A percentile compares a stretch with the other conserved stretches of the same genome.
Evolutionary conservation across 139 green algal genomes (phyloP).

Genomic region (Chlorella vulgaris): DNA sequence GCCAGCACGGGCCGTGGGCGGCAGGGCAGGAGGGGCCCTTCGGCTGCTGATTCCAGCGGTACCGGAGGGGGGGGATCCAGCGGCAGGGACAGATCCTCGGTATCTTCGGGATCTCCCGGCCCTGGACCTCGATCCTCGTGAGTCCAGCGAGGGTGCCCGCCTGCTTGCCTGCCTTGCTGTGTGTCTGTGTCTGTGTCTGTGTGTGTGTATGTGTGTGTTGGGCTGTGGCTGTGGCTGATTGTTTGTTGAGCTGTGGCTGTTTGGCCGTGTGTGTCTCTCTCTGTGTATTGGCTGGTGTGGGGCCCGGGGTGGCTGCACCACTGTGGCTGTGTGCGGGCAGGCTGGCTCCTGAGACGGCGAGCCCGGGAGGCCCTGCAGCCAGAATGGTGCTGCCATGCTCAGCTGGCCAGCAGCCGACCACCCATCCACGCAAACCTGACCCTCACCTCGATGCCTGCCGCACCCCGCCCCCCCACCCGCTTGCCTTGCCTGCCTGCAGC

Average conservation of each 20-base stretch:
- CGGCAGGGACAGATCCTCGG: neutral
- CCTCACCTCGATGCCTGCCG: neutral
- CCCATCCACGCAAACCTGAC: too few species aligned
- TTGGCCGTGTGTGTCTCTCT: neutral
- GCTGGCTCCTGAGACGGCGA: too few species aligned
- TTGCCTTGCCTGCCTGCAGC: neutral
- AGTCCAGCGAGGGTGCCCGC: neutral
- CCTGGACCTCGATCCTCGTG: neutral
- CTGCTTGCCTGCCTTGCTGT: neutral
- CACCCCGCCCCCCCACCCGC: neutral
- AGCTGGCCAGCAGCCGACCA: too few species aligned
- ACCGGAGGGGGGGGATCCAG: neutral
- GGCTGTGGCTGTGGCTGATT: neutral
- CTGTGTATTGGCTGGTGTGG: neutral
- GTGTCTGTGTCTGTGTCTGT: neutral
- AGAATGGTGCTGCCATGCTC: too few species aligned
- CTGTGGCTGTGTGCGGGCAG: neutral
- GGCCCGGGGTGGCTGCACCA: neutral
- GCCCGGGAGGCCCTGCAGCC: too few species aligned
- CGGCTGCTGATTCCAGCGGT: neutral
- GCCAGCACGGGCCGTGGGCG: neutral
- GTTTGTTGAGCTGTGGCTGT: neutral
- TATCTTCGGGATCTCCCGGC: constrained; percentile 3
- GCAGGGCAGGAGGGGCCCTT: neutral
- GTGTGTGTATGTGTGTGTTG: neutral